phyloP scores from a whole-genome alignment of 495 filamentous ascomycete species.

The Aspergillus cristatus region DNA sequence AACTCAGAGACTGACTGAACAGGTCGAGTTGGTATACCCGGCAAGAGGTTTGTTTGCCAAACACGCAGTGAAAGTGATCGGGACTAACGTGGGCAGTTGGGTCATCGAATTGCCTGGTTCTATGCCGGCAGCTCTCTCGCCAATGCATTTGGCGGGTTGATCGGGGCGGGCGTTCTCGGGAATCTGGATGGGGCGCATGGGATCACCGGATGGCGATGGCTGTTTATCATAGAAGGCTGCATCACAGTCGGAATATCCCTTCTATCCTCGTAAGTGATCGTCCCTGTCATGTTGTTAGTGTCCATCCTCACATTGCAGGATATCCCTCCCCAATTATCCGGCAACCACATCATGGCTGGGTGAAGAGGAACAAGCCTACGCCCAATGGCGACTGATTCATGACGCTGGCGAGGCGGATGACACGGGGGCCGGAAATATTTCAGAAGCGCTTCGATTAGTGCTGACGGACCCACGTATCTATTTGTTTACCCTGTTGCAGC shows the following conservation, averaged over 20 bases:
- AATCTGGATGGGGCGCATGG: slow-evolving; percentile 33
- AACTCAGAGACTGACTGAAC: neutral
- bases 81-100: slow-evolving; percentile 10
- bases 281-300: no score
- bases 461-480: slow-evolving; percentile 28
- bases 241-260: slow-evolving; percentile 22
- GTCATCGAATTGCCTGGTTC: slow-evolving; percentile 45
- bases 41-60: slow-evolving; percentile 31
- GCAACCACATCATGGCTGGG: slow-evolving; percentile 65
- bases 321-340: slow-evolving; percentile 72
- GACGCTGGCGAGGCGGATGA: slow-evolving; percentile 70
- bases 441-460: slow-evolving; percentile 17
- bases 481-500: slow-evolving; percentile 27
- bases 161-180: slow-evolving; percentile 43
- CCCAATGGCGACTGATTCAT: slow-evolving; percentile 61
- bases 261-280: slow-evolving; percentile 12
- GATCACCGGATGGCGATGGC: slow-evolving; percentile 58
- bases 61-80: no score
- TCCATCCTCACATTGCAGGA: slow-evolving; percentile 32
- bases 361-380: slow-evolving; percentile 56
- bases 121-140: slow-evolving; percentile 54
- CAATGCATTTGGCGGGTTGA: slow-evolving; percentile 55
- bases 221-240: slow-evolving; percentile 71
- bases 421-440: slow-evolving; percentile 13
- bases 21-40: slow-evolving; percentile 43